A percentile compares a stretch with the other conserved stretches of the same genome.
Evolutionary conservation across 1,284 basidiomycete species (phyloP).

Genomic region (Cystobasidiaceae sp.): DNA sequence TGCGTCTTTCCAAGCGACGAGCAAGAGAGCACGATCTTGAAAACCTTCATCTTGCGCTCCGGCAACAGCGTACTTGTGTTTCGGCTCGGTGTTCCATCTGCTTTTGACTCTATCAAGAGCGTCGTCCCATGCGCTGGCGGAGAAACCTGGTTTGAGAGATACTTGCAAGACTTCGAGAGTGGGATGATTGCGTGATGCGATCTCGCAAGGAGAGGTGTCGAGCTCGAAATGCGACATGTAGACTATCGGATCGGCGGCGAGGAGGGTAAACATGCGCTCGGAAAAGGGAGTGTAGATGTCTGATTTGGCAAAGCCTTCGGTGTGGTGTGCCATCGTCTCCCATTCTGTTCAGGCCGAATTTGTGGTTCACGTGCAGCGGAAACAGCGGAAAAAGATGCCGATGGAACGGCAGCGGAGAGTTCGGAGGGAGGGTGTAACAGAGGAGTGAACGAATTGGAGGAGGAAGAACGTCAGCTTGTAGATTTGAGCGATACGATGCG

Average conservation of each 20-base stretch:
- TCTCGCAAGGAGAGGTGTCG: background rate
- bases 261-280: background rate
- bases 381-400: too few species aligned
- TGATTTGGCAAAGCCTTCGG: conserved; percentile 8
- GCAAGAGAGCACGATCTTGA: background rate
- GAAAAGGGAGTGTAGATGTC: background rate
- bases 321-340: conserved; percentile 9
- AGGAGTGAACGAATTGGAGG: too few species aligned
- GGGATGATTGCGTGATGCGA: conserved; percentile 1
- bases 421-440: too few species aligned
- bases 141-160: background rate
- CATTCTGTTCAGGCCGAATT: conserved; percentile 1
- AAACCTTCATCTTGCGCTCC: background rate
- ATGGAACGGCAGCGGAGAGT: too few species aligned
- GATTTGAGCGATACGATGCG: too few species aligned
- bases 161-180: conserved; percentile 12
- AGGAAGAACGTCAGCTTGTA: too few species aligned
- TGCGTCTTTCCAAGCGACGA: conserved; percentile 24
- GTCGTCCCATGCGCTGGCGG: background rate
- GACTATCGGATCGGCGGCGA: background rate
- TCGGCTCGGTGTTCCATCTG: background rate
- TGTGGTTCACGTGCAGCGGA: background rate
- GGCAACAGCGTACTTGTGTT: background rate
- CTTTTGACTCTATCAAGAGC: background rate
- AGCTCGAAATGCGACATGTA: conserved; percentile 11